These are phyloP conservation scores for Triglochin maritima DNA, from an alignment of 106 monocot genomes.

Conservation along the genomic window DNA sequence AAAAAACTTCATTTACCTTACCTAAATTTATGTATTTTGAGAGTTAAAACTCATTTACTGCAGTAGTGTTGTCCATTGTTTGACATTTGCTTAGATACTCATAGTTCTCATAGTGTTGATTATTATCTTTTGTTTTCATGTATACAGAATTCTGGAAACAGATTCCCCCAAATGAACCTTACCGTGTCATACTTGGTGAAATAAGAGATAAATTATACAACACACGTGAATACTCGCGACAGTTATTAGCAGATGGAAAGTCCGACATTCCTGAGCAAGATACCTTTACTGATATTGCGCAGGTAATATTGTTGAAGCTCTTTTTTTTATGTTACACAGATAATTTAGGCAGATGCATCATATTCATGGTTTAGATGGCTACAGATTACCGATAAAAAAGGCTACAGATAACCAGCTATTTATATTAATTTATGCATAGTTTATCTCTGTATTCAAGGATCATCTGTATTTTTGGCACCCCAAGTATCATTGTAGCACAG, in stretches of 20 bases:
- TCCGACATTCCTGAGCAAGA: conserved; percentile 50
- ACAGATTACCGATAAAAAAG: no score
- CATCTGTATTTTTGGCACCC: neutral
- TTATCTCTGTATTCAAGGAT: neutral
- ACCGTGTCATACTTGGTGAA: conserved; percentile 69
- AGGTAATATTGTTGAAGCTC: conserved; percentile 8
- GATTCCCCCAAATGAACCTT: conserved; percentile 64
- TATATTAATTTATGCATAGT: neutral
- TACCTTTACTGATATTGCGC: conserved; percentile 35
- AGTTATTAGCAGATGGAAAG: conserved; percentile 34
- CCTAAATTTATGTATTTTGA: no score
- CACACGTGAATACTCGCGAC: conserved; percentile 53
- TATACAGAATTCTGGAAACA: conserved; percentile 65
- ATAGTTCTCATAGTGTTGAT: no score
- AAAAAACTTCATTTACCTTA: no score
- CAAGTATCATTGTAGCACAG: neutral
- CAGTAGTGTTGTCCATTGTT: no score
- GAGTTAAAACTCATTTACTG: no score
- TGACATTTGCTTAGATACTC: no score
- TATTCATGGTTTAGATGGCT: neutral
- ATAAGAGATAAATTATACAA: conserved; percentile 62
- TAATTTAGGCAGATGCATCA: neutral
- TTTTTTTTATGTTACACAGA: neutral
- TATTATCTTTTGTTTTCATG: neutral
- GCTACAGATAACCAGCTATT: neutral